Evolutionary conservation across 352 stramenopile species (phyloP), one percentile per base, ranked within the genome.

Genomic region (Globisporangium cederbergense): DNA sequence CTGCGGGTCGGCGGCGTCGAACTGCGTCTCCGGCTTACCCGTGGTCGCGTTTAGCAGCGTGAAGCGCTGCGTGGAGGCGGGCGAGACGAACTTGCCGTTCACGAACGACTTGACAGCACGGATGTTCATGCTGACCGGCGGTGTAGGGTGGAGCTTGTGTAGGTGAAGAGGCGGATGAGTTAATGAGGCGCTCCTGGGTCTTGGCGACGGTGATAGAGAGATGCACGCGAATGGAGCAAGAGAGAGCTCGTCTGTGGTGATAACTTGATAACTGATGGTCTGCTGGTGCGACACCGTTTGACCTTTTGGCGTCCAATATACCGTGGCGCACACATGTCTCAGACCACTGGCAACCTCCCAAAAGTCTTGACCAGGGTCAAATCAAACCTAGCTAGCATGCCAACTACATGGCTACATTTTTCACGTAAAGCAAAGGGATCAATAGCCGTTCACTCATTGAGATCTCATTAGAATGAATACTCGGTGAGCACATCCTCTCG

Each of bases 1-100:
- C 28, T 36, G 5, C 8, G 62, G 61, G 55, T 90, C 81, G 0
- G 75, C 73, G 32, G 70, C 67, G 40, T 70, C 65, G 59, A 91
- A 89, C 30, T 77, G 73, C 30, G 81, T 91, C 59, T 89, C 79
- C 0, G 81, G 74, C 5, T 45, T 38, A 2, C 68, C 65, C 2
- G 78, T 89, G 22, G 72, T 68, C 25, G 85, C 78, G 63, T 91
- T 90, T 32, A 90, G 45, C 45, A 95, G 73, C 59, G 75, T 88
- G 64, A 85, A 78, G 11, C 58, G 59, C 49, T 68, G 54, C 8
- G 67, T 49, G 1, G 56, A 58, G 22, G 60, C 52, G 4, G 73
- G 55, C 0, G 64, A 55, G 40, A 86, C 78, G 64, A 75, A 86
- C 59, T 81, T 82, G 72, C 85, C 85, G 60, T 90, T 79, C 62